Conservation (phyloP, 805 yeast species). For the Tetrapisispora namnaoensis region DNA sequence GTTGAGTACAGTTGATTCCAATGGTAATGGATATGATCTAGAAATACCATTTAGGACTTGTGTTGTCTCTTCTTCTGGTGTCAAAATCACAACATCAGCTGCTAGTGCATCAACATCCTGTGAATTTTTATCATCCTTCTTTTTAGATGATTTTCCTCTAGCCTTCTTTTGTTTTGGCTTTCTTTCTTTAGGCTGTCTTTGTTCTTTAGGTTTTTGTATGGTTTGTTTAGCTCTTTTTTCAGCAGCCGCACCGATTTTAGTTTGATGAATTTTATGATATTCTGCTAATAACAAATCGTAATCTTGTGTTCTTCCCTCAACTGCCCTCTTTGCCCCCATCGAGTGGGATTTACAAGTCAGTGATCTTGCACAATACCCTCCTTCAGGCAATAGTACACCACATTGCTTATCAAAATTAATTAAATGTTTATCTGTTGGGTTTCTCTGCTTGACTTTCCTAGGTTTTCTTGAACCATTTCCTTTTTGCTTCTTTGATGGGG, state of each 20-base stretch:
- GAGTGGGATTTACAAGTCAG: slow-evolving; percentile 96
- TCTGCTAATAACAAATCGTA: slow-evolving; percentile 82
- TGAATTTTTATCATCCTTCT: slow-evolving; percentile 1
- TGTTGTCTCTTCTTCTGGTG: slow-evolving; percentile 88
- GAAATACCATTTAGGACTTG: slow-evolving; percentile 85
- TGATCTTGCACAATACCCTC: slow-evolving; percentile 94
- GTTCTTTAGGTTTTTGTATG: slow-evolving; percentile 24
- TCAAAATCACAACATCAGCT: slow-evolving; percentile 33
- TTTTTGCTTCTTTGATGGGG: slow-evolving; percentile 12
- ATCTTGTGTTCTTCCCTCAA: slow-evolving; percentile 85
- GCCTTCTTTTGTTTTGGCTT: slow-evolving; percentile 29
- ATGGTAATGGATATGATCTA: slow-evolving; percentile 69
- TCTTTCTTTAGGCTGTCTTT: slow-evolving; percentile 21
- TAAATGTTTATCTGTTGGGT: slow-evolving; percentile 58
- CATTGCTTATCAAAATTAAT: slow-evolving; percentile 88
- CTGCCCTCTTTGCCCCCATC: slow-evolving; percentile 96
- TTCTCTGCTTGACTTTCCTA: slow-evolving; percentile 41
- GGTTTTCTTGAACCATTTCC: slow-evolving; percentile 16
- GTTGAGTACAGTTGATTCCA: slow-evolving; percentile 63
- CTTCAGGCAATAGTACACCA: slow-evolving; percentile 88
- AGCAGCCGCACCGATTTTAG: slow-evolving; percentile 73
- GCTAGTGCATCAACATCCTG: background rate
- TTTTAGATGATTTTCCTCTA: slow-evolving; percentile 14
- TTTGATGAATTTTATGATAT: slow-evolving; percentile 87
- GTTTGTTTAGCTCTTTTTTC: slow-evolving; percentile 70